phyloP scores from a whole-genome alignment of 768 basidiomycete genomes.

The Psilocybe tampanensis region DNA sequence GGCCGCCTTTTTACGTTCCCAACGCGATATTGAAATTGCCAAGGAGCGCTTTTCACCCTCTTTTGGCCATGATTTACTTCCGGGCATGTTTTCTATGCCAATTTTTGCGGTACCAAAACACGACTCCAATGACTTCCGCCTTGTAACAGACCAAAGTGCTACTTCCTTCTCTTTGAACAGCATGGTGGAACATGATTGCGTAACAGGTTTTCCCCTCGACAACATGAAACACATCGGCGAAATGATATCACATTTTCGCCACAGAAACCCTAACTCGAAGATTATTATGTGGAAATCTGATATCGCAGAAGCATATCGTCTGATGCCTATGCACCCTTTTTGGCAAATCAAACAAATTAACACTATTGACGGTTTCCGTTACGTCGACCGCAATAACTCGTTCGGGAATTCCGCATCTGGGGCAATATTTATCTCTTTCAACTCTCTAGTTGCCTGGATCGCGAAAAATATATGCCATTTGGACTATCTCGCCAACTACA shows the following conservation, averaged over 20 bases:
- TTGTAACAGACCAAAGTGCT: constrained; percentile 34
- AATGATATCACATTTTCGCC: not conserved
- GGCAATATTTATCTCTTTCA: constrained; percentile 29
- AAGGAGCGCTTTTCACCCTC: constrained; percentile 26
- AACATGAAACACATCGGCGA: constrained; percentile 23
- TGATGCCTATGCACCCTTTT: constrained; percentile 35
- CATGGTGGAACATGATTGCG: constrained; percentile 15
- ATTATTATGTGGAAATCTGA: constrained; percentile 33
- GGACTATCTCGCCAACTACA: constrained; percentile 26
- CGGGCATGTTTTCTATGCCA: constrained; percentile 28
- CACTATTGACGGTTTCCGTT: constrained; percentile 14
- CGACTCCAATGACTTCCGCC: constrained; percentile 19
- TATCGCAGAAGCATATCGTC: constrained; percentile 35
- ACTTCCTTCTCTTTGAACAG: constrained; percentile 28
- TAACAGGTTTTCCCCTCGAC: constrained; percentile 23
- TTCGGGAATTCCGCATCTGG: constrained; percentile 26
- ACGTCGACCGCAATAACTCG: constrained; percentile 27
- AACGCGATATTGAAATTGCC: not conserved
- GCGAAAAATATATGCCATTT: constrained; percentile 23
- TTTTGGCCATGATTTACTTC: constrained; percentile 26
- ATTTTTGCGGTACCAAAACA: constrained; percentile 38
- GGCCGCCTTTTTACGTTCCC: constrained; percentile 12
- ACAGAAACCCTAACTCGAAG: not conserved
- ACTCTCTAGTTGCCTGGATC: constrained; percentile 38
- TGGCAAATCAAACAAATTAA: constrained; percentile 46